A percentile compares a stretch with the other conserved stretches of the same genome.
phyloP scores from a whole-genome alignment of 176 grass and related monocot species.

The Lolium multiflorum region DNA sequence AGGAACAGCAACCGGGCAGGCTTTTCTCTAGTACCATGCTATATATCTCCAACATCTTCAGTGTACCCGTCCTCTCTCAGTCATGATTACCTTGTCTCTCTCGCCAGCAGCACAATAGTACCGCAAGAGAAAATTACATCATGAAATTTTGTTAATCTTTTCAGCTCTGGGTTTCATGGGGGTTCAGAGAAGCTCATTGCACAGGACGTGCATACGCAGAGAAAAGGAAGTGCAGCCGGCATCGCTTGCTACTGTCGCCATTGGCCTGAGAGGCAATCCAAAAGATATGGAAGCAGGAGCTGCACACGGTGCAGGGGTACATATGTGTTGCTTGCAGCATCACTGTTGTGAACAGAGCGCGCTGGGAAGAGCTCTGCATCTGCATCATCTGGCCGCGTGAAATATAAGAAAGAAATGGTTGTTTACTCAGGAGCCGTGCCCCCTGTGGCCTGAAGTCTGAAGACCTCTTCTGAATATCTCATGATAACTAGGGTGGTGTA shows the following conservation, averaged over 20 bases:
- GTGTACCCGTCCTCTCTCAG: neutral
- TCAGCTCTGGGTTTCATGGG: neutral
- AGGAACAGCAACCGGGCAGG: slow-evolving; percentile 36
- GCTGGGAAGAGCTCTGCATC: neutral
- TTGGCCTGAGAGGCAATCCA: slow-evolving; percentile 41
- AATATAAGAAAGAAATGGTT: slow-evolving; percentile 10
- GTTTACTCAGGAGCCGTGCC: neutral
- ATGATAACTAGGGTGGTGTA: neutral
- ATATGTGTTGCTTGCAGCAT: neutral
- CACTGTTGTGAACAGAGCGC: neutral
- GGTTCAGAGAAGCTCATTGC: neutral
- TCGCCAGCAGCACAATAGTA: neutral
- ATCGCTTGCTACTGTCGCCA: slow-evolving; percentile 24
- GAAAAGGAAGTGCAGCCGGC: neutral
- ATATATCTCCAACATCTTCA: slow-evolving; percentile 2
- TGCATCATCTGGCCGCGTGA: neutral
- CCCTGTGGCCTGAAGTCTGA: neutral
- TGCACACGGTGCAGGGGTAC: neutral
- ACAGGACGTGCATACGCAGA: neutral
- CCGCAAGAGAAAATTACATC: slow-evolving; percentile 15
- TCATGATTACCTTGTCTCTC: slow-evolving; percentile 10
- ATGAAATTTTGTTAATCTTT: slow-evolving; percentile 14
- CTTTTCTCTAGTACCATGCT: slow-evolving; percentile 37
- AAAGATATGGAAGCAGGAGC: slow-evolving; percentile 46
- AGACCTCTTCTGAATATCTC: neutral